A percentile compares a stretch with the other conserved stretches of the same genome.
These are phyloP conservation scores for Bolboschoenus planiculmis DNA, from an alignment of 176 grass and related monocot genomes.

Conservation along the genomic window DNA sequence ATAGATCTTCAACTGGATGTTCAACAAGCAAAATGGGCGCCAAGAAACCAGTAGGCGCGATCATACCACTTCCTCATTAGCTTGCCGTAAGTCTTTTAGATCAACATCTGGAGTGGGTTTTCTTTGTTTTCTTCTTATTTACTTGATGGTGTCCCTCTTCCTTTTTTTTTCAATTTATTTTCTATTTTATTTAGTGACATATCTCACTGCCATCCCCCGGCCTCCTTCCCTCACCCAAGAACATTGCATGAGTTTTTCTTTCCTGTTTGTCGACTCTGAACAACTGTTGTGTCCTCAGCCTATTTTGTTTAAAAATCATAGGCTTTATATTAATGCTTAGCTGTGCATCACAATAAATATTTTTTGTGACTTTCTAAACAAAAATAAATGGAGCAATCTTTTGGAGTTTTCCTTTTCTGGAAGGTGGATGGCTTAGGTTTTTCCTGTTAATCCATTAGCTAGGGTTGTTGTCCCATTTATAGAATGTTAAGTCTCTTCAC, in stretches of 20 bases:
- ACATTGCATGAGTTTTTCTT: background rate
- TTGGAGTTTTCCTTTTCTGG: background rate
- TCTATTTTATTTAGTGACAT: background rate
- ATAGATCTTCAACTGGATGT: constrained; percentile 70
- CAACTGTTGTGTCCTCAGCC: background rate
- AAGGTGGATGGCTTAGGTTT: background rate
- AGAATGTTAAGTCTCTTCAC: background rate
- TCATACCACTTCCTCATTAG: background rate
- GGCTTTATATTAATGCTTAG: background rate
- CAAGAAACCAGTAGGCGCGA: constrained; percentile 33
- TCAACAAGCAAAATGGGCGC: constrained; percentile 46
- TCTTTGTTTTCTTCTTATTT: background rate
- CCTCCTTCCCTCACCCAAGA: background rate
- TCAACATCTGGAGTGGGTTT: background rate
- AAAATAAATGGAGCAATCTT: background rate
- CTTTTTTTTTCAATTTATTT: constrained; percentile 4
- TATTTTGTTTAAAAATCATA: background rate
- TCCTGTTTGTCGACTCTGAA: background rate
- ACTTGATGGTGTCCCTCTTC: background rate
- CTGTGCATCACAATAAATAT: background rate
- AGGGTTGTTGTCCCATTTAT: background rate
- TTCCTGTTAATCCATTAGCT: background rate
- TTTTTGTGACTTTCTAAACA: background rate
- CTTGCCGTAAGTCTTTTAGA: background rate
- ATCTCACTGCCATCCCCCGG: background rate